Evolutionary conservation across 208 protist genomes (phyloP), one percentile per base, ranked within the genome.

Genomic region (Leishmania guyanensis): DNA sequence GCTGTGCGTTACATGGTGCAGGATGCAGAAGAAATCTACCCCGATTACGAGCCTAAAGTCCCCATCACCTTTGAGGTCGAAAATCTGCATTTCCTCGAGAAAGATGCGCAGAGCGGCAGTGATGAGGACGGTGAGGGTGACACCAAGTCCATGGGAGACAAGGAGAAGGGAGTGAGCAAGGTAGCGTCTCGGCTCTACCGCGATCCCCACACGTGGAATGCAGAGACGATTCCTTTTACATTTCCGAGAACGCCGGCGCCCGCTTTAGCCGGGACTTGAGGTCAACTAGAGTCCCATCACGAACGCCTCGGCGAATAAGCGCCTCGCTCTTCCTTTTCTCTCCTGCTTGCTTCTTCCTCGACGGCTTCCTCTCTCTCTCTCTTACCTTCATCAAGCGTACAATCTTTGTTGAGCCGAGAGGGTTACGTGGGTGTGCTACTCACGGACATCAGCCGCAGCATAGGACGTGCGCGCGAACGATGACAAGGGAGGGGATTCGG

Each of bases 181-280:
- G 78, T 65, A 43, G 82, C 82, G 6, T 48, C 66, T 62, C 84
- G 80, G 50, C 74, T 85, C 26, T 88, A 84, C 70, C 76, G 80
- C 16, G 80, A 83, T 33, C 84, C 84, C 33, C 80, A 88, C 64
- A 84, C 77, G 39, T 88, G 84, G 84, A 88, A 77, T 54, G 29
- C 58, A 8, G 77, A 88, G 56, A 66, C 65, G 20, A 83, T 88
- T 33, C 85, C 85, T 16, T 88, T 88, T 50, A 88, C 85, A 0
- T 84, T 88, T 82, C 75, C 43, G 1, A 71, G 77, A 43, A 48
- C 54, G 26, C 20, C 73, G n/a, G 26, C 36, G 26, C 33, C 58
- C 6, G 29, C 73, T 12, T 46, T 60, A 5, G 10, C 78, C 5
- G 5, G 62, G 62, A 46, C 54, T 62, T 36, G 69, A 53, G 69